Evolutionary conservation across 2,329 filamentous ascomycete genomes (phyloP).

Genomic region (Clarireedia hainanense): DNA sequence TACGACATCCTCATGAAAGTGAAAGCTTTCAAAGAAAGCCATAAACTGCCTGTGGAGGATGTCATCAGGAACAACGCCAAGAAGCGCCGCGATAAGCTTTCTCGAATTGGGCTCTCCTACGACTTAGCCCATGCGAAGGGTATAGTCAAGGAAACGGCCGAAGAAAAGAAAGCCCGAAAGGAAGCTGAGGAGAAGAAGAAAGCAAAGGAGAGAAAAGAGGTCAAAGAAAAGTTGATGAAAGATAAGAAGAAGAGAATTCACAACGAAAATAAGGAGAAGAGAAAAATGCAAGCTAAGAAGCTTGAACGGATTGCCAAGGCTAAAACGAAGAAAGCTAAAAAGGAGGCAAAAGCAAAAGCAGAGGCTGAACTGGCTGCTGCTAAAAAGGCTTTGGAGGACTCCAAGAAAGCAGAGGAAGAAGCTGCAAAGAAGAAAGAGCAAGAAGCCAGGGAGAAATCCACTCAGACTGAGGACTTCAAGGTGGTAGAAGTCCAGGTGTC

Average conservation of each 20-base stretch:
- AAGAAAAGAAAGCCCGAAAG: conserved; percentile 36
- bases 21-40: conserved; percentile 38
- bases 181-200: conserved; percentile 37
- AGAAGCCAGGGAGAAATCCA: conserved; percentile 6
- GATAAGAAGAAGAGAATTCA: conserved; percentile 24
- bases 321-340: conserved; percentile 13
- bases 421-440: background rate
- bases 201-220: conserved; percentile 30
- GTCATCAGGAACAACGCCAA: conserved; percentile 35
- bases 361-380: conserved; percentile 9
- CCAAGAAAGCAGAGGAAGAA: background rate
- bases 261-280: conserved; percentile 12
- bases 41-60: conserved; percentile 33
- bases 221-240: conserved; percentile 30
- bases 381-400: background rate
- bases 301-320: conserved; percentile 11
- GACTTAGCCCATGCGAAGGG: conserved; percentile 55
- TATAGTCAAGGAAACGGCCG: conserved; percentile 36
- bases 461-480: conserved; percentile 2
- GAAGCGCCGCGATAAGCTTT: conserved; percentile 44
- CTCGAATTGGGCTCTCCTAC: conserved; percentile 51
- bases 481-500: too few relatives aligned
- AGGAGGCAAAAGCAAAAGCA: conserved; percentile 10
- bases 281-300: conserved; percentile 7
- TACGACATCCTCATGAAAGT: conserved; percentile 51